Base-by-base conservation (phyloP, 192 early-diverging fungal genomes). In the Podila epigama region DNA sequence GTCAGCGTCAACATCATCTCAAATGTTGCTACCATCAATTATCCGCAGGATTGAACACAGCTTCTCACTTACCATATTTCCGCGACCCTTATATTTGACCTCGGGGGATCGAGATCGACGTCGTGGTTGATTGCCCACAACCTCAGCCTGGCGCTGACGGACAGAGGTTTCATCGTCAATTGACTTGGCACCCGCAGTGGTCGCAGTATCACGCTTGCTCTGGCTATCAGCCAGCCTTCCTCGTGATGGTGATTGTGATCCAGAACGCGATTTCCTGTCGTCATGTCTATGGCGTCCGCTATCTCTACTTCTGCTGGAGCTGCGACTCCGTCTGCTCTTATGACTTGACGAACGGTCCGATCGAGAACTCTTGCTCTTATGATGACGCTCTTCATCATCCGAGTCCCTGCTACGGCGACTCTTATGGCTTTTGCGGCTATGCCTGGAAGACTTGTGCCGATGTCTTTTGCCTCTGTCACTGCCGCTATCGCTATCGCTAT, bases 71-170 rank as follows among this genome's bases (percentile, higher is more conserved):
- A 88, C 86, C 81, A 79, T 83, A 29, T 60, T 59, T 29, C 86
- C 86, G 28, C 86, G 75, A 35, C 86, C 86, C 62, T 88, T 88
- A 58, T 83, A 88, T 31, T 80, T 79, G 35, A 88, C 72, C 29
- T 70, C 70, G 0, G 86, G 83, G 3, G 75, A 73, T 2, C 66
- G 51, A 18, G 79, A 79, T 34, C 70, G 60, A 8, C 68, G 58
- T 29, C 59, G 52, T 0, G 33, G 36, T 20, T 52, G 36, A 22
- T 71, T 57, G 2, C 35, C 44, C 9, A 52, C 20, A 52, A 60
- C 75, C 18, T 63, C 40, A 27, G 42, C n/a, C n/a, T n/a, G n/a
- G 44, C 15, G n/a, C 50, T 51, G 51, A 53, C 42, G 52, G 16
- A 9, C 25, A 10, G 18, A 52, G 18, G 29, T 0, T 22, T 58